Base-by-base conservation (phyloP, 345 rosid species). In the Microthlaspi erraticum region DNA sequence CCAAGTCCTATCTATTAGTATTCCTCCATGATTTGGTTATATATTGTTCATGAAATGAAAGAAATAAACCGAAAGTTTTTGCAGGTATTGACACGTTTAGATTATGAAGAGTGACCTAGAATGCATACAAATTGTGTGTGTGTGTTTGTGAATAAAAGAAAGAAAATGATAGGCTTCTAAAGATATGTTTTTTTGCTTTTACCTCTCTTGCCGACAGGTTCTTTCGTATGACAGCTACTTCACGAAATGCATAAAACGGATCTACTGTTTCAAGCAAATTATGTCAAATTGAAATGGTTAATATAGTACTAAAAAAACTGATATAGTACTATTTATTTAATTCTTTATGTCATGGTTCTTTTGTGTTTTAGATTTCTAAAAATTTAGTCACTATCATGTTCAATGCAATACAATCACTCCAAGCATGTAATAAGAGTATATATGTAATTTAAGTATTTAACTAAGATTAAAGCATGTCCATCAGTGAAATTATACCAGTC, bases 221-320 rank as follows among this genome's bases (percentile, higher is more conserved):
- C 46, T 60, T 74, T 20, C 60, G 50, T 60, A 17, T 51, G 78
- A 67, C 43, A 74, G 78, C 78, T 51, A 52, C 78, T 60, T 60
- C 78, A 60, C 73, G 73, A 42, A 44, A 36, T 72, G 51, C 57
- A 45, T 64, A 45, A 44, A 56, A 17, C 36, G 20, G 44, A 10
- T 73, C 52, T 48, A 48, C 52, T 36, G 58, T 9, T 26, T 55
- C 58, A 72, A 45, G 56, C 70, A 55, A 45, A 13, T 56, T 72
- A 13, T 71, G 69, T 52, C 69, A 53, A 34, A 16, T 26, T 52
- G 42, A 60, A 71, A 61, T 70, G 62, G 54, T 34, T 52, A 33
- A 54, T 61, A 42, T 31, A 42, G 34, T 19, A 34, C 61, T 7
- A 56, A 56, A 56, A 13, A 56, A 36, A 9, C 4, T 52, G 38